Conservation (phyloP, 2,329 filamentous ascomycete genomes). For the Cordyceps cateniannulata region DNA sequence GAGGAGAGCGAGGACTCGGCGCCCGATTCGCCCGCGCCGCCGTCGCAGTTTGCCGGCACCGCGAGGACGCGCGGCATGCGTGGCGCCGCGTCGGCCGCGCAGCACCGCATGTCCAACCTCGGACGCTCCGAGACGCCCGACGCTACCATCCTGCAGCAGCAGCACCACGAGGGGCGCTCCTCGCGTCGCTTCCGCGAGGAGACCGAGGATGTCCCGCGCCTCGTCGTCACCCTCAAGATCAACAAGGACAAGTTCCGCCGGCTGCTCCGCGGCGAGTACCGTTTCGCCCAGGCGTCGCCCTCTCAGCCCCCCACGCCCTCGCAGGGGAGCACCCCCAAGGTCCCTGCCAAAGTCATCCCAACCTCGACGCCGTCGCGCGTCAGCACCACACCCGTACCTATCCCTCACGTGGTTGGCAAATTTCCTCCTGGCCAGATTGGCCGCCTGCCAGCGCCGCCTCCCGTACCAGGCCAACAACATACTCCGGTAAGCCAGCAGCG, state of each 20-base stretch:
- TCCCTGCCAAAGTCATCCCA: conserved; percentile 26
- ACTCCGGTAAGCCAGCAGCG: conserved; percentile 51
- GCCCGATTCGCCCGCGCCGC: conserved; percentile 75
- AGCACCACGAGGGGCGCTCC: conserved; percentile 50
- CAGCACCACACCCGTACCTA: conserved; percentile 26
- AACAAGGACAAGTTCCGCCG: conserved; percentile 64
- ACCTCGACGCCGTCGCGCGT: conserved; percentile 31
- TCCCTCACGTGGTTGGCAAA: conserved; percentile 21
- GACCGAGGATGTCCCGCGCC: conserved; percentile 63
- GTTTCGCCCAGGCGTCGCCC: conserved; percentile 29
- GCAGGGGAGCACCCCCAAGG: conserved; percentile 25
- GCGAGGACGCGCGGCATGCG: conserved; percentile 83
- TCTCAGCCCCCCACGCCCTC: conserved; percentile 31
- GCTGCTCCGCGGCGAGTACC: conserved; percentile 49
- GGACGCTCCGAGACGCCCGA: conserved; percentile 89
- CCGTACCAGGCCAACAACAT: conserved; percentile 47
- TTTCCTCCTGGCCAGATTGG: conserved; percentile 53
- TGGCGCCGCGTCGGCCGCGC: conserved; percentile 78
- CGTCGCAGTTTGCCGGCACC: conserved; percentile 68
- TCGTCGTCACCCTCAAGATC: conserved; percentile 72
- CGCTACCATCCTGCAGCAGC: conserved; percentile 50
- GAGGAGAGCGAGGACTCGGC: conserved; percentile 86
- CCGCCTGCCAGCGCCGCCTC: conserved; percentile 60
- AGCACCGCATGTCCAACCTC: conserved; percentile 77
- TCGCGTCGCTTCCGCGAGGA: conserved; percentile 67